Percentiles rank a stretch among this genome's conserved stretches.
Evolutionary conservation across 1,284 basidiomycete genomes (phyloP).

Genomic region (Ceratobasidium sp.): DNA sequence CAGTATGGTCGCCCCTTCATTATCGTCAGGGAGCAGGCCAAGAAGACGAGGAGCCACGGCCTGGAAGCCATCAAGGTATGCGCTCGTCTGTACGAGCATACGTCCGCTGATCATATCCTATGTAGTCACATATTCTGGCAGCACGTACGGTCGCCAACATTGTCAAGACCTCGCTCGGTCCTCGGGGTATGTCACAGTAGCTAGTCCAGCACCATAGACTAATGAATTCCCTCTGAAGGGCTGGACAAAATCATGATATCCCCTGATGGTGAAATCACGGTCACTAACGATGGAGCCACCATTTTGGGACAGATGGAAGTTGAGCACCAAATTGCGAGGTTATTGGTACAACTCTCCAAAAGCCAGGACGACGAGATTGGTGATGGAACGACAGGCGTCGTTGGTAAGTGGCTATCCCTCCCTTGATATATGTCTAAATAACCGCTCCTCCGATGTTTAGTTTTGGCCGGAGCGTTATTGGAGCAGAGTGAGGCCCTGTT

Average conservation of each 20-base stretch:
- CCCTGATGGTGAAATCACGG: slow-evolving; percentile 98
- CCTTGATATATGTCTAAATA: neutral
- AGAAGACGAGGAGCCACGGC: slow-evolving; percentile 95
- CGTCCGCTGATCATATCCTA: slow-evolving; percentile 28
- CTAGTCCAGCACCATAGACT: neutral
- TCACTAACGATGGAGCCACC: slow-evolving; percentile 98
- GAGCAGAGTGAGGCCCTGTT: slow-evolving; percentile 92
- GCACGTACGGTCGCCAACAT: slow-evolving; percentile 95
- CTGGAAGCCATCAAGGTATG: slow-evolving; percentile 94
- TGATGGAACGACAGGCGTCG: slow-evolving; percentile 98
- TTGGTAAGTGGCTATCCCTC: slow-evolving; percentile 74
- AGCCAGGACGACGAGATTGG: slow-evolving; percentile 99
- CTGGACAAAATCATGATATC: slow-evolving; percentile 99
- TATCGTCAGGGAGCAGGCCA: slow-evolving; percentile 95
- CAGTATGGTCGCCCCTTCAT: slow-evolving; percentile 98
- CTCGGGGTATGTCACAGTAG: slow-evolving; percentile 73
- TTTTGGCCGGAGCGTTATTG: slow-evolving; percentile 95
- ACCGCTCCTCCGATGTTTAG: slow-evolving; percentile 59
- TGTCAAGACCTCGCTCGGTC: slow-evolving; percentile 94
- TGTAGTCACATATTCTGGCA: slow-evolving; percentile 92
- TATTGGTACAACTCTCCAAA: slow-evolving; percentile 96
- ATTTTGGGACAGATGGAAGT: slow-evolving; percentile 98
- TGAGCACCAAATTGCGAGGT: slow-evolving; percentile 98
- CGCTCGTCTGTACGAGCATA: slow-evolving; percentile 25
- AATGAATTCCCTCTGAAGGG: slow-evolving; percentile 64